Evolutionary conservation across 768 basidiomycete species (phyloP).

Genomic region (Tremella fuciformis): DNA sequence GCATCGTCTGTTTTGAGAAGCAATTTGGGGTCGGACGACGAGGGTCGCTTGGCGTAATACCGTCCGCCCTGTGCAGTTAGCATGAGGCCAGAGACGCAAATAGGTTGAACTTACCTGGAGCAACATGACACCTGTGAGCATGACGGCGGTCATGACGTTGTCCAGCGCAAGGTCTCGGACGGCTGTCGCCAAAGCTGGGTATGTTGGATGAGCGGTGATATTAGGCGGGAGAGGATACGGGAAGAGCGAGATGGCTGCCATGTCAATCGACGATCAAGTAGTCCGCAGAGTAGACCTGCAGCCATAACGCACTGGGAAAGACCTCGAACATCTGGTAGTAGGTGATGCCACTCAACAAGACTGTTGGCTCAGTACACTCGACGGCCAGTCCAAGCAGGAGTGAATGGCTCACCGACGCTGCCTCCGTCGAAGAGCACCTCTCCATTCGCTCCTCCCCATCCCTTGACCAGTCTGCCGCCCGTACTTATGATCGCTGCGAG

Average conservation of each 20-base stretch:
- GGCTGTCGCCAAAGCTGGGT: constrained; percentile 32
- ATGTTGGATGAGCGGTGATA: constrained; percentile 20
- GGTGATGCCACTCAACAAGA: constrained; percentile 35
- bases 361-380: constrained; percentile 13
- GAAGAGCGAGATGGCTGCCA: constrained; percentile 39
- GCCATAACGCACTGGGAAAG: constrained; percentile 32
- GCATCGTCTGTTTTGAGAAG: constrained; percentile 1
- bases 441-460: constrained; percentile 37
- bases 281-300: not conserved
- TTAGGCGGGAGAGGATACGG: constrained; percentile 31
- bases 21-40: constrained; percentile 5
- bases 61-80: constrained; percentile 37
- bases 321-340: constrained; percentile 41
- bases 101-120: constrained; percentile 45
- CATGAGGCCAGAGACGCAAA: not conserved
- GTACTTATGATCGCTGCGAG: constrained; percentile 33
- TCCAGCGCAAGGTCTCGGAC: constrained; percentile 48
- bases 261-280: not conserved
- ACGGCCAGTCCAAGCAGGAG: not conserved
- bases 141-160: constrained; percentile 51
- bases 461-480: constrained; percentile 40
- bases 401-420: constrained; percentile 41
- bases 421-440: constrained; percentile 52
- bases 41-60: constrained; percentile 44
- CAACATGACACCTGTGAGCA: constrained; percentile 51